phyloP scores from a whole-genome alignment of 805 yeast genomes.

The Yarrowia yakushimensis region DNA sequence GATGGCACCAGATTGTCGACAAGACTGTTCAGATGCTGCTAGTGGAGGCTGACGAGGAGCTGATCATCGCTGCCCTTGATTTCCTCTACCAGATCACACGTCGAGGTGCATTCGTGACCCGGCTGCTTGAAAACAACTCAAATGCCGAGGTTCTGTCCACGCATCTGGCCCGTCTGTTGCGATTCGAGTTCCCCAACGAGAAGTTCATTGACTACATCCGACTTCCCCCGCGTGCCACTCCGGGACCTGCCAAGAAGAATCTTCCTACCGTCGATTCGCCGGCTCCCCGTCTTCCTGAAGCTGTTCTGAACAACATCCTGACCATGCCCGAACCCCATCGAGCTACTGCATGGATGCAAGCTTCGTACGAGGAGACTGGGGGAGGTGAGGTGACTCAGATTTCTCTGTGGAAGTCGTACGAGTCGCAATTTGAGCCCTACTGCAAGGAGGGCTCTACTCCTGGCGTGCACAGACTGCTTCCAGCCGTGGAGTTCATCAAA shows the following conservation, averaged over 20 bases:
- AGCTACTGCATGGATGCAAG: constrained; percentile 91
- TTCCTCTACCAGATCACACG: constrained; percentile 49
- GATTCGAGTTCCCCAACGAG: constrained; percentile 39
- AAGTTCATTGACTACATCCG: constrained; percentile 39
- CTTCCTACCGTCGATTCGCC: background rate
- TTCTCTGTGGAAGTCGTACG: constrained; percentile 93
- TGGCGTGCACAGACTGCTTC: constrained; percentile 51
- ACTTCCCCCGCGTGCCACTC: constrained; percentile 47
- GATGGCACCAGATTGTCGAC: constrained; percentile 43
- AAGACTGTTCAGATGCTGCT: constrained; percentile 56
- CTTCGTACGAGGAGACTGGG: constrained; percentile 75
- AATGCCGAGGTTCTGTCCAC: constrained; percentile 52
- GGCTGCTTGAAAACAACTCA: constrained; percentile 40
- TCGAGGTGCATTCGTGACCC: constrained; percentile 52
- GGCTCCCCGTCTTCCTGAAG: constrained; percentile 52
- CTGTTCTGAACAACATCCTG: constrained; percentile 57
- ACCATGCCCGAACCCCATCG: constrained; percentile 77
- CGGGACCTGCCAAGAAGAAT: constrained; percentile 57
- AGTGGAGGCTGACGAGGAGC: constrained; percentile 68
- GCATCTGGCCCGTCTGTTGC: constrained; percentile 60
- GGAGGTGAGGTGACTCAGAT: constrained; percentile 92
- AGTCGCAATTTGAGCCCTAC: constrained; percentile 70
- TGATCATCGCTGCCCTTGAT: constrained; percentile 69
- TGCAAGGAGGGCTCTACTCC: constrained; percentile 50
- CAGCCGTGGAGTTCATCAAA: constrained; percentile 95